Percentiles rank a stretch among this genome's conserved stretches.
Conservation (phyloP, 176 grass and related monocot species). For the Bromus sterilis region DNA sequence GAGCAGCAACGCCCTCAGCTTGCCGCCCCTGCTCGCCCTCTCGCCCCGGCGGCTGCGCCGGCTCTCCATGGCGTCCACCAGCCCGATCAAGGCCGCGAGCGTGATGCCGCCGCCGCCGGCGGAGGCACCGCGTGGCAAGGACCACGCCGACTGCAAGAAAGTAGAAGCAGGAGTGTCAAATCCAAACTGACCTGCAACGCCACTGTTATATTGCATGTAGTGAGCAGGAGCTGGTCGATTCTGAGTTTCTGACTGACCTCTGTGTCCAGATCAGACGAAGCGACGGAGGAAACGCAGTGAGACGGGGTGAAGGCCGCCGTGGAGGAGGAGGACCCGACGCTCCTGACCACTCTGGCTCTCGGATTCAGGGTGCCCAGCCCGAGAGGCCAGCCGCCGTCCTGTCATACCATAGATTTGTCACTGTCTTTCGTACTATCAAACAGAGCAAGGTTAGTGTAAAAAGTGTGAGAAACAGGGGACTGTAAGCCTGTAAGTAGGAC, state of each 20-base stretch:
- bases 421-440: neutral
- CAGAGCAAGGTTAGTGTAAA: neutral
- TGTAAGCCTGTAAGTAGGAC: neutral
- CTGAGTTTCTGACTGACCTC: too few species aligned
- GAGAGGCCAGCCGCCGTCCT: slow-evolving; percentile 73
- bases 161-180: neutral
- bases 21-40: slow-evolving; percentile 33
- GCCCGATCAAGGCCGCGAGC: slow-evolving; percentile 51
- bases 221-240: neutral
- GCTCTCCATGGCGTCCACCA: slow-evolving; percentile 45
- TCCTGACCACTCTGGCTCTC: slow-evolving; percentile 20
- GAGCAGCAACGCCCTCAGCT: slow-evolving; percentile 47
- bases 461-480: neutral
- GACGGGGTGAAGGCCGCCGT: slow-evolving; percentile 43
- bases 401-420: neutral
- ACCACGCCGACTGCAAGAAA: slow-evolving; percentile 29
- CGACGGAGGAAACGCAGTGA: slow-evolving; percentile 29
- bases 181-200: neutral
- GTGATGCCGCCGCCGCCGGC: slow-evolving; percentile 36
- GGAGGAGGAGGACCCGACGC: slow-evolving; percentile 35
- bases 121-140: slow-evolving; percentile 11
- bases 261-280: slow-evolving; percentile 38
- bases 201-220: neutral
- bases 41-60: slow-evolving; percentile 19
- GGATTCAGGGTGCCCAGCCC: slow-evolving; percentile 43